These are phyloP conservation scores for Calonectria leucothoes DNA, from an alignment of 2,329 filamentous ascomycete species.

Conservation along the genomic window DNA sequence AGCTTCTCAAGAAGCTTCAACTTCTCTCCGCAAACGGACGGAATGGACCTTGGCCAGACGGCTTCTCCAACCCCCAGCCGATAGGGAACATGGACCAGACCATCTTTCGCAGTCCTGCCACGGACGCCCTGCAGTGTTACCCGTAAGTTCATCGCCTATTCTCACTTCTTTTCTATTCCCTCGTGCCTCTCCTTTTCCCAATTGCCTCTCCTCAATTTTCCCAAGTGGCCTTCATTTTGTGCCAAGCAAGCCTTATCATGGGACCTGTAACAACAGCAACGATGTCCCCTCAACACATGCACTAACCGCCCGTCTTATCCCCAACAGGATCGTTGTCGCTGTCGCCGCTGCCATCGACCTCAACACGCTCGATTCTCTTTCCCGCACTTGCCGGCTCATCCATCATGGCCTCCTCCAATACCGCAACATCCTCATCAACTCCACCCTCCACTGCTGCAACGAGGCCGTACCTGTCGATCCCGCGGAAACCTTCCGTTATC, in stretches of 20 bases:
- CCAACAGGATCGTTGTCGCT: conserved; percentile 77
- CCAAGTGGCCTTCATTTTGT: background rate
- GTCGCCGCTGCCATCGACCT: conserved; percentile 85
- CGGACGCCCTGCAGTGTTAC: conserved; percentile 42
- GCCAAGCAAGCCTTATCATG: conserved; percentile 25
- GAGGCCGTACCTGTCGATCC: conserved; percentile 69
- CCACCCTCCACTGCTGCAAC: conserved; percentile 84
- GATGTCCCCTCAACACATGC: conserved; percentile 5
- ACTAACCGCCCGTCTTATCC: conserved; percentile 19
- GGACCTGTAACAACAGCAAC: background rate
- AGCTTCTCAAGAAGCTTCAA: conserved; percentile 41
- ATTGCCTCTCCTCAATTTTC: background rate
- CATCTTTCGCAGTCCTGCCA: conserved; percentile 39
- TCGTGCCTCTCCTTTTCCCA: background rate
- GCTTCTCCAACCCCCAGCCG: conserved; percentile 37
- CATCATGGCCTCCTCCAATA: conserved; percentile 83
- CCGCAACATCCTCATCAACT: conserved; percentile 76
- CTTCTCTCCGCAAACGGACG: conserved; percentile 37
- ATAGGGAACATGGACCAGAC: conserved; percentile 39
- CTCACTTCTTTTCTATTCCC: conserved; percentile 15
- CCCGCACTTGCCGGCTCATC: conserved; percentile 83
- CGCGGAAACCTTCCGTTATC: conserved; percentile 67
- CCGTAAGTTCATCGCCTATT: conserved; percentile 36
- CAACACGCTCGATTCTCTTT: conserved; percentile 86
- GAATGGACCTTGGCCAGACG: conserved; percentile 44